Evolutionary conservation across 345 rosid species (phyloP).

Genomic region (Hibiscus syriacus): DNA sequence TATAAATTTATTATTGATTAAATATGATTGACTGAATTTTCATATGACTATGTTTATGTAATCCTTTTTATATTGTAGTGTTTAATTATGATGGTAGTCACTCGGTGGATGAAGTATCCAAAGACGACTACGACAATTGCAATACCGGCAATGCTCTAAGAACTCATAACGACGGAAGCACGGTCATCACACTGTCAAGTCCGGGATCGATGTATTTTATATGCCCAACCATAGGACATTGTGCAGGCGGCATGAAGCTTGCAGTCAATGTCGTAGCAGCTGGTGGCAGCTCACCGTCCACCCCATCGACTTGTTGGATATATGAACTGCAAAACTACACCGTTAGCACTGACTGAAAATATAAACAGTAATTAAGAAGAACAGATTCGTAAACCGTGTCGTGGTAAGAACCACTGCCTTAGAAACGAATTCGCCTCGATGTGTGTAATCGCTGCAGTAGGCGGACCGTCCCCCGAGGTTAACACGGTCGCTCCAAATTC

Average conservation of each 20-base stretch:
- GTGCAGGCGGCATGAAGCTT: slow-evolving; percentile 46
- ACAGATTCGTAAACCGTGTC: no score
- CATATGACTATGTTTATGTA: not conserved
- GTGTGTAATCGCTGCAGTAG: no score
- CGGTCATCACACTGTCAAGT: slow-evolving; percentile 11
- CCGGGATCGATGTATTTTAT: slow-evolving; percentile 35
- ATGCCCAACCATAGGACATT: slow-evolving; percentile 39
- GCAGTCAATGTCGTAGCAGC: slow-evolving; percentile 26
- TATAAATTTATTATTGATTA: no score
- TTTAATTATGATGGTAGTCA: slow-evolving; percentile 32
- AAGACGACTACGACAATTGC: slow-evolving; percentile 31
- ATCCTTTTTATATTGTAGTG: slow-evolving; percentile 14
- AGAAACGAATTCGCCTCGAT: no score
- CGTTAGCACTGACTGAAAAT: no score
- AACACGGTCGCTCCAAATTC: no score
- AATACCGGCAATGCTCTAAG: slow-evolving; percentile 17
- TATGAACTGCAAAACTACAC: no score
- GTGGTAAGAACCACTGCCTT: no score
- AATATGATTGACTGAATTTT: no score
- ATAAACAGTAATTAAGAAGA: no score
- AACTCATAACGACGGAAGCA: slow-evolving; percentile 25
- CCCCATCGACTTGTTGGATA: no score
- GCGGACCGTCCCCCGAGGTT: no score
- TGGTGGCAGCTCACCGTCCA: slow-evolving; percentile 10
- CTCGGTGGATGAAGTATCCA: slow-evolving; percentile 24